Conservation (phyloP, 371 early-diverging fungal genomes). For the Rhizopus sp. region DNA sequence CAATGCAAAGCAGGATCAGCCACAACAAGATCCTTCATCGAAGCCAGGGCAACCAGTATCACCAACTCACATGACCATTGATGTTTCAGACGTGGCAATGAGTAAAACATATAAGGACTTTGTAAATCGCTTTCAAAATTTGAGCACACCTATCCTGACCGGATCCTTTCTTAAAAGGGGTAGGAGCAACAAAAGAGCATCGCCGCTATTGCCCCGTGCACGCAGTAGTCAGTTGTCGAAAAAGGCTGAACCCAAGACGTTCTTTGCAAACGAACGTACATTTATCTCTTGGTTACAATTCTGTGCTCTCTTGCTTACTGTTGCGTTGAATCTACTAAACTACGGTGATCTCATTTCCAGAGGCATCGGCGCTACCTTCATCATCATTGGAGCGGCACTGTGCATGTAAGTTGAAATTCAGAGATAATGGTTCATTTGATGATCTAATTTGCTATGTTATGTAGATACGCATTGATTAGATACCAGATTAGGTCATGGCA, state of each 20-base stretch:
- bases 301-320: slow-evolving; percentile 64
- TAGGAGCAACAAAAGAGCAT: slow-evolving; percentile 1
- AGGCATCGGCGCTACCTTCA: slow-evolving; percentile 33
- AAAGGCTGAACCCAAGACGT: slow-evolving; percentile 54
- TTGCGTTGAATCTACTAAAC: slow-evolving; percentile 71
- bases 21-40: background rate
- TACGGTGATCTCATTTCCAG: slow-evolving; percentile 57
- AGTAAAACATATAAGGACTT: slow-evolving; percentile 11
- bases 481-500: slow-evolving; percentile 33
- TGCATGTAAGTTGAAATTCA: slow-evolving; percentile 32
- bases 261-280: slow-evolving; percentile 92
- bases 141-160: slow-evolving; percentile 7
- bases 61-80: slow-evolving; percentile 17
- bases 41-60: background rate
- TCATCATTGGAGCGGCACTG: slow-evolving; percentile 26
- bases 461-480: slow-evolving; percentile 31
- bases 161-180: background rate
- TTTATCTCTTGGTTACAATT: slow-evolving; percentile 86
- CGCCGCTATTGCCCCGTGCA: slow-evolving; percentile 7
- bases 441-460: background rate
- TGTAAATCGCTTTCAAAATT: slow-evolving; percentile 19
- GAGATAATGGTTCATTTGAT: background rate
- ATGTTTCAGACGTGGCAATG: background rate
- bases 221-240: slow-evolving; percentile 14
- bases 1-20: background rate